Base-by-base conservation (phyloP, 441 rosid genomes). In the Erysimum pusillum region DNA sequence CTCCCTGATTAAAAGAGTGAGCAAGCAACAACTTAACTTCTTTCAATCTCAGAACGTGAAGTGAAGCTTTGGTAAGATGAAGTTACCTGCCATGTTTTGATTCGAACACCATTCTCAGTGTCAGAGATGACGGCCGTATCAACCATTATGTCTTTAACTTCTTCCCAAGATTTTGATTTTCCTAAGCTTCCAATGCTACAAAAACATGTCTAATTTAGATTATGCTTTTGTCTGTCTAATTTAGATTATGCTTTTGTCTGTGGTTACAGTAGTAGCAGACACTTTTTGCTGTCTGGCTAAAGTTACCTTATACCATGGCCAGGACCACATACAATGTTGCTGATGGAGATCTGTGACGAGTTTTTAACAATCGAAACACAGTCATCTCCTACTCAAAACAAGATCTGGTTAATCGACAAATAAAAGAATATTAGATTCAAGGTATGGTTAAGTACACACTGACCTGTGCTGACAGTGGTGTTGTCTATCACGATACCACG, bases 61-160 rank as follows among this genome's bases (percentile, higher is more conserved):
- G 7, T 51, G 66, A 49, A 69, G 51, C 59, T 46, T 31, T 56
- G 60, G n/a, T 20, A 51, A 25, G 64, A 41, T 58, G 73, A 61
- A 61, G n/a, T 48, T 76, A 89, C 99, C 99, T 92, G 98, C 99
- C 99, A 92, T 64, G 99, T 91, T 84, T 92, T 95, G 81, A 95
- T 93, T 66, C 99, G 93, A 62, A 88, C 85, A 42, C 98, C 99
- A 77, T 92, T 92, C 9, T 83, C 81, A 5, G 97, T 90, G 84
- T 89, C 81, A 75, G 87, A 90, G 35, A 95, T 73, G 51, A 82
- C 81, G 15, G 90, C 98, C 57, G 88, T 85, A 64, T 91, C 87
- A 62, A 92, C 90, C 31, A 76, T 58, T 59, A 95, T 71, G 71
- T 91, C 85, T 31, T 36, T 81, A 74, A 95, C 91, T 61, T 76